phyloP scores from a whole-genome alignment of 148 eudicot species.

The Amaranthus palmeri region DNA sequence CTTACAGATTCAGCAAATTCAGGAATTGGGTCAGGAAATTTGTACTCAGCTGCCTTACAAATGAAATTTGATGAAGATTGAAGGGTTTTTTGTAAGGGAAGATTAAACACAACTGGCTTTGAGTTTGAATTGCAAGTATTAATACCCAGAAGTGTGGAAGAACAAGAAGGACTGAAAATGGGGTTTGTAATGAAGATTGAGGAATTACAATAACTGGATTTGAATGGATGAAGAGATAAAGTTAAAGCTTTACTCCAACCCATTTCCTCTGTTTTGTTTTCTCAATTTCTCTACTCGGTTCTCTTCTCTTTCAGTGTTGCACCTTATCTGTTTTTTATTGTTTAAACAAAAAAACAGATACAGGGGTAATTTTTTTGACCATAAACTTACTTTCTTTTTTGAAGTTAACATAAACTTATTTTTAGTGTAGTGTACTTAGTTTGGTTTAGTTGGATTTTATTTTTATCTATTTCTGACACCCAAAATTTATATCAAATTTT shows the following conservation, averaged over 20 bases:
- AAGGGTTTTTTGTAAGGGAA: slow-evolving; percentile 8
- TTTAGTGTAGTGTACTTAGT: too few species aligned
- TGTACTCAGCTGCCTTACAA: slow-evolving; percentile 78
- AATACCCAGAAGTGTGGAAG: not conserved
- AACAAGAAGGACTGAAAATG: not conserved
- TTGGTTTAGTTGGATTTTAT: too few species aligned
- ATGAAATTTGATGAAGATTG: slow-evolving; percentile 17
- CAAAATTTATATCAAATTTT: too few species aligned
- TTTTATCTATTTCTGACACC: too few species aligned
- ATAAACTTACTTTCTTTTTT: too few species aligned
- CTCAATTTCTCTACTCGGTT: not conserved
- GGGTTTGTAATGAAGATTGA: slow-evolving; percentile 8
- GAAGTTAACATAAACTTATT: too few species aligned
- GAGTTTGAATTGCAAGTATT: not conserved
- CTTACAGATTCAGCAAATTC: slow-evolving; percentile 81
- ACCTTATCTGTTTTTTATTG: slow-evolving; percentile 24
- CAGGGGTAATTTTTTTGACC: too few species aligned
- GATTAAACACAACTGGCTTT: not conserved
- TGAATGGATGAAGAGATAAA: not conserved
- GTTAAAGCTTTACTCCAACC: slow-evolving; percentile 21
- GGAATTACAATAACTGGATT: not conserved
- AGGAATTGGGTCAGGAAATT: slow-evolving; percentile 96
- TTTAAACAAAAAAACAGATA: not conserved
- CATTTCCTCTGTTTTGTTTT: slow-evolving; percentile 24
- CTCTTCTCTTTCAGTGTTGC: not conserved